Base-by-base conservation (phyloP, 2,329 filamentous ascomycete species). In the Hymenoscyphus repandus region DNA sequence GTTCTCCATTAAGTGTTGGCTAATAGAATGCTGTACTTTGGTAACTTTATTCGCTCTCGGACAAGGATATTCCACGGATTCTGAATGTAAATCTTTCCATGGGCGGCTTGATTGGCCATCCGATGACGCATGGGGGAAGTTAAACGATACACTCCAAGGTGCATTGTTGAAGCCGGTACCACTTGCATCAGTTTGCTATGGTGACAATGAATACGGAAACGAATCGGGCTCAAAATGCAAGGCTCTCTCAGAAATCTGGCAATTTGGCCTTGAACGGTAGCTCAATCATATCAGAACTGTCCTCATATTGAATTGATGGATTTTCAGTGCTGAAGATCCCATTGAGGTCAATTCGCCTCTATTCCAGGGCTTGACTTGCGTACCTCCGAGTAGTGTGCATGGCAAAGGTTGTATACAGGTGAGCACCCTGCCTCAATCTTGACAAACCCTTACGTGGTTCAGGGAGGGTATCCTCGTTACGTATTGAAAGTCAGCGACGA, bases 101-200 rank as follows among this genome's bases (percentile, higher is more conserved):
- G 54, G 52, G 12, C 45, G 50, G 15, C 10, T 22, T 1, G 33
- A 63, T 44, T 80, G 77, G 78, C 78, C 78, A 0, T 70, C 71
- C 1, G 53, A 68, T n/a, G 56, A 65, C 1, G 64, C 62, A 10
- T 80, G 77, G 77, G 53, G 57, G 5, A 56, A 59, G 13, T 68
- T 81, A 45, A 76, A 79, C 61, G 58, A 64, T 11, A 70, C 70
- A 5, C 62, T 72, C 11, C 62, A 60, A 9, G 73, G 74, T 11
- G 64, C 63, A 30, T 66, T 78, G 22, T 59, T 77, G 47, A 65
- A 62, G 36, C 68, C 75, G 17, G 37, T 63, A 53, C 70, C 75
- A 54, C 67, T 69, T 10, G 73, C 68, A 57, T 66, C 68, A 61
- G 65, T 71, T 59, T 74, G 72, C 59, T 72, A 74, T 43, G 27